phyloP scores from a whole-genome alignment of 352 stramenopile species.

The Phytopythium vexans region DNA sequence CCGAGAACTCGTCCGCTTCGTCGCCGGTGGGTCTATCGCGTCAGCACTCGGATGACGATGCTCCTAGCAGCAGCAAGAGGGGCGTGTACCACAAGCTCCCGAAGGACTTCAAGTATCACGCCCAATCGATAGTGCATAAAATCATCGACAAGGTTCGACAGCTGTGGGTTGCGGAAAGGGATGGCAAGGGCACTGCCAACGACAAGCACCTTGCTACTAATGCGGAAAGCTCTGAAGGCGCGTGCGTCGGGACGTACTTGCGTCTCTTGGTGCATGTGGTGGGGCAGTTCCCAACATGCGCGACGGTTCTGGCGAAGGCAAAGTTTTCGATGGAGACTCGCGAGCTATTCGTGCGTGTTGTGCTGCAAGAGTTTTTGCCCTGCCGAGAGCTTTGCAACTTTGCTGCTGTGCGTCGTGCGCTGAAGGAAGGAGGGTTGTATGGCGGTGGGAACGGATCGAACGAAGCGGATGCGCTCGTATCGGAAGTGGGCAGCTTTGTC shows the following conservation, averaged over 20 bases:
- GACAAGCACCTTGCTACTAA: slow-evolving; percentile 1
- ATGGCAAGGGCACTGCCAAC: background rate
- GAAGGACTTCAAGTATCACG: slow-evolving; percentile 67
- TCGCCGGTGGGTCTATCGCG: background rate
- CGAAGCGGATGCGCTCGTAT: slow-evolving; percentile 27
- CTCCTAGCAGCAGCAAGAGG: slow-evolving; percentile 21
- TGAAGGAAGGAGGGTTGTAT: slow-evolving; percentile 56
- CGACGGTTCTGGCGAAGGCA: slow-evolving; percentile 59
- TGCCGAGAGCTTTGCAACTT: slow-evolving; percentile 73
- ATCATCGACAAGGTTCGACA: slow-evolving; percentile 54
- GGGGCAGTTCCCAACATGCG: slow-evolving; percentile 61
- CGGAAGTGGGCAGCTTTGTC: slow-evolving; percentile 36
- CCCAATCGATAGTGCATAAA: slow-evolving; percentile 55
- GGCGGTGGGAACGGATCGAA: slow-evolving; percentile 23
- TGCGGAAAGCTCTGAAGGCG: background rate
- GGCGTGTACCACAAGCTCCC: slow-evolving; percentile 38
- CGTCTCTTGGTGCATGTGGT: slow-evolving; percentile 74
- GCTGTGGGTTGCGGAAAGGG: slow-evolving; percentile 58
- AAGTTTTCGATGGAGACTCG: slow-evolving; percentile 27
- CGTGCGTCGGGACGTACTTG: slow-evolving; percentile 69
- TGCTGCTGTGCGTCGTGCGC: slow-evolving; percentile 36
- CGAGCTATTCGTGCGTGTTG: slow-evolving; percentile 47
- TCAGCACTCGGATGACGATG: slow-evolving; percentile 15
- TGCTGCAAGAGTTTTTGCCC: slow-evolving; percentile 69
- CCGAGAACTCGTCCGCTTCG: slow-evolving; percentile 2